Evolutionary conservation across 192 early-diverging fungal genomes (phyloP).

Genomic region (Radiomyces spectabilis): DNA sequence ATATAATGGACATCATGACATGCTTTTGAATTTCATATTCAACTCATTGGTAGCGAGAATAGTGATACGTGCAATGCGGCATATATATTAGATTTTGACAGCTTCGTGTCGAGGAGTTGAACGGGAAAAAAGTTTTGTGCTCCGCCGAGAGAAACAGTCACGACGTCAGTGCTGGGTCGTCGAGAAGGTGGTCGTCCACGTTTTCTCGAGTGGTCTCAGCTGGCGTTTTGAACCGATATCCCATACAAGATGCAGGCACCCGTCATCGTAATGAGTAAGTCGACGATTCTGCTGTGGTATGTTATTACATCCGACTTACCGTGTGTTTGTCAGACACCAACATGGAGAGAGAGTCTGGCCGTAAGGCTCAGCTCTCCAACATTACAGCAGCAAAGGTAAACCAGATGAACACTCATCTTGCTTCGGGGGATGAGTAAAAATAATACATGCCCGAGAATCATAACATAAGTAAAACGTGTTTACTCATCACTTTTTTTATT

Average conservation of each 20-base stretch:
- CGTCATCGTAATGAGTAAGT: conserved; percentile 82
- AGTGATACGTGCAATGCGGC: too few relatives aligned
- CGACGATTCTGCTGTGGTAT: not conserved
- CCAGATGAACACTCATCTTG: not conserved
- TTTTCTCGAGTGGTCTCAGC: too few relatives aligned
- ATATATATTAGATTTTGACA: too few relatives aligned
- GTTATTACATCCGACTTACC: not conserved
- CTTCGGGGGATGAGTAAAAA: not conserved
- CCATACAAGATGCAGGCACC: conserved; percentile 67
- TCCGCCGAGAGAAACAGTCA: too few relatives aligned
- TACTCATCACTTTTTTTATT: not conserved
- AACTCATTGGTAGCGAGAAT: too few relatives aligned
- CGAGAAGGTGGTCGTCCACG: too few relatives aligned
- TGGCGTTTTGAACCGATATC: not conserved
- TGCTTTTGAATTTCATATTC: too few relatives aligned
- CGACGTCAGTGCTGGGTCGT: too few relatives aligned
- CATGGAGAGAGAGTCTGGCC: conserved; percentile 90
- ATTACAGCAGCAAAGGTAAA: conserved; percentile 94
- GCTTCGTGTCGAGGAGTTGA: too few relatives aligned
- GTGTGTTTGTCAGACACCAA: conserved; percentile 53
- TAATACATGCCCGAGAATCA: not conserved
- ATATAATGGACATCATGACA: too few relatives aligned
- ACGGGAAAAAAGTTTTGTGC: too few relatives aligned
- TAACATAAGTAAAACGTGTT: not conserved
- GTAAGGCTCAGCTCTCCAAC: conserved; percentile 96